Evolutionary conservation across 331 rosid genomes (phyloP).

Genomic region (Malus hybrid): DNA sequence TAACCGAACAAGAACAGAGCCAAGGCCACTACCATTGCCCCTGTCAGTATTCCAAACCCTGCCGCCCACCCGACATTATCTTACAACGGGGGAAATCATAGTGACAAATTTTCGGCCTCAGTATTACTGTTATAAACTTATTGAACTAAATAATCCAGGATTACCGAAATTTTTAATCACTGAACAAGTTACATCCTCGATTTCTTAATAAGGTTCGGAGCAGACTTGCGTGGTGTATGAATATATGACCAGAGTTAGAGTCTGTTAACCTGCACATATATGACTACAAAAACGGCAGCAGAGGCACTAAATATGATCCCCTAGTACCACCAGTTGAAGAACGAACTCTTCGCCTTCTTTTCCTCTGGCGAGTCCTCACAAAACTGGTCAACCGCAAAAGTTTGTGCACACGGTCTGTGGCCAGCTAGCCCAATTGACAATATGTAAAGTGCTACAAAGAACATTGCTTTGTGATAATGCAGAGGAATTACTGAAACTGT

Average conservation of each 20-base stretch:
- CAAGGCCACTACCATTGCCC: conserved; percentile 17
- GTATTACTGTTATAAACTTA: no score
- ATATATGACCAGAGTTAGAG: background rate
- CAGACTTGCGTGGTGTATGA: background rate
- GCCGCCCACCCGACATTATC: conserved; percentile 30
- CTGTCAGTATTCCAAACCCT: conserved; percentile 24
- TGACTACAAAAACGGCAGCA: conserved; percentile 18
- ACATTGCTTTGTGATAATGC: conserved; percentile 14
- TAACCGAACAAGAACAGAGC: conserved; percentile 20
- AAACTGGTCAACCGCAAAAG: conserved; percentile 59
- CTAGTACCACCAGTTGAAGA: conserved; percentile 61
- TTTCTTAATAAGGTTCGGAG: no score
- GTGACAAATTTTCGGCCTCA: background rate
- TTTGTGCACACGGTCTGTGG: conserved; percentile 60
- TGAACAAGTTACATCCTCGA: no score
- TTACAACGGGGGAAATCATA: background rate
- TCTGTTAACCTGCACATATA: conserved; percentile 16
- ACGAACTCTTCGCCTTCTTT: conserved; percentile 46
- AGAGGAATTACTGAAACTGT: conserved; percentile 29
- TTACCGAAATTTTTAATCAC: no score
- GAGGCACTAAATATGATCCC: conserved; percentile 38
- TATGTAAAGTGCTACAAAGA: conserved; percentile 41
- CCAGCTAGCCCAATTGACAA: conserved; percentile 53
- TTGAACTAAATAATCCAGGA: background rate
- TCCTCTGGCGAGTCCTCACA: conserved; percentile 41